Base-by-base conservation (phyloP, 257 asterid genomes). In the Gynochthodes officinalis region DNA sequence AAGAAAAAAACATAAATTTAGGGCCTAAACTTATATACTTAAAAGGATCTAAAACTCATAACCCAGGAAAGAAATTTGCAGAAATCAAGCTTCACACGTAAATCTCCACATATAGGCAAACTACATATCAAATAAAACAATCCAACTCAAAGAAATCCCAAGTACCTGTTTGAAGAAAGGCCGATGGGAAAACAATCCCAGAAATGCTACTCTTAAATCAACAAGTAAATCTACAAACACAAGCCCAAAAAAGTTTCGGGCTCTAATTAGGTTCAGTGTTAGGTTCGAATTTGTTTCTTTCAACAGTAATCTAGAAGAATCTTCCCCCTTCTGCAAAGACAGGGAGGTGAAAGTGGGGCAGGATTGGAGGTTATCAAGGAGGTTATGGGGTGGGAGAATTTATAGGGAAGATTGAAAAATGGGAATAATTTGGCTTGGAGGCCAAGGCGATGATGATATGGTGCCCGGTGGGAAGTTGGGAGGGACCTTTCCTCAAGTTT, bases 81-180 rank as follows among this genome's bases (percentile, higher is more conserved):
- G 28, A 44, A 55, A 54, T n/a, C 27, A 57, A 74, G 48, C 30
- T 53, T 43, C 33, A 42, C 43, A 55, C 19, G 9, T 25, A 32
- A 25, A 57, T 2, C 11, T 8, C 71, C 19, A 14, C 28, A 48
- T 2, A 19, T 8, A 14, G 15, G 32, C 2, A 10, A 15, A 64
- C 0, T 2, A 13, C 35, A 23, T 12, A 68, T 27, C 7, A 13
- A 0, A n/a, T 11, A n/a, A 33, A 65, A 64, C 30, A 0, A 63
- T 18, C 10, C 25, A 28, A 43, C 13, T 32, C 16, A 18, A 48
- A 63, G 50, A 4, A 53, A 58, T 13, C 19, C 39, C 32, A 49
- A 67, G 69, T 48, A 77, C 81, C 78, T 73, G 81, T 50, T 39
- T 37, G 43, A 48, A 23, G 27, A 58, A 77, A 50, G 27, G 18